Percentiles rank a stretch among this genome's conserved stretches.
phyloP scores from a whole-genome alignment of 2,329 filamentous ascomycete species.

The Claviceps maximensis region DNA sequence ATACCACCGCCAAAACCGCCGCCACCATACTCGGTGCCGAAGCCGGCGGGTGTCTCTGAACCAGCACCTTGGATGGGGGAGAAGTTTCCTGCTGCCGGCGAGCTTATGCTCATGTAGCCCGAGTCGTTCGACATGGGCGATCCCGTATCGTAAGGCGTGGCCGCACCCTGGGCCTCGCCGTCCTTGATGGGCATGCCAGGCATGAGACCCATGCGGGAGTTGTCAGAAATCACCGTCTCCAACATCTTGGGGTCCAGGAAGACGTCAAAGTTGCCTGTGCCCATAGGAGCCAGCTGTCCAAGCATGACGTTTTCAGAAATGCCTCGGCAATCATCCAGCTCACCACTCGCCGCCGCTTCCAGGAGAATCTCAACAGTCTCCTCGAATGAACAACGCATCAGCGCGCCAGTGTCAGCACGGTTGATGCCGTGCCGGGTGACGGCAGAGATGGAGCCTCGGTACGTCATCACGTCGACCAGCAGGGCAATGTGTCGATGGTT shows the following conservation, averaged over 20 bases:
- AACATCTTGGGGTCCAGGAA: constrained; percentile 91
- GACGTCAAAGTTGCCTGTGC: constrained; percentile 91
- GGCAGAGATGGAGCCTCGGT: constrained; percentile 83
- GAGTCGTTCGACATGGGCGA: constrained; percentile 60
- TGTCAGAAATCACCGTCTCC: constrained; percentile 86
- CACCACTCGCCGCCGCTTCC: constrained; percentile 85
- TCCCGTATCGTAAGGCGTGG: constrained; percentile 86
- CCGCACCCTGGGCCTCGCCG: constrained; percentile 64
- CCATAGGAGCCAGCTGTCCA: constrained; percentile 91
- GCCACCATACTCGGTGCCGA: constrained; percentile 46
- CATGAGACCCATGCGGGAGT: constrained; percentile 73
- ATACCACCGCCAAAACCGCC: constrained; percentile 31
- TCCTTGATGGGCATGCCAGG: constrained; percentile 67
- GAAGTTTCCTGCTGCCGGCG: constrained; percentile 52
- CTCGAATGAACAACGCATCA: constrained; percentile 99
- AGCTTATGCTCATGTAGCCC: constrained; percentile 50
- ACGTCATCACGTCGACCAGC: constrained; percentile 95
- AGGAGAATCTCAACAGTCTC: constrained; percentile 97
- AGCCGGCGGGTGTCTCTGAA: constrained; percentile 57
- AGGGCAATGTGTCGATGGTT: constrained; percentile 96
- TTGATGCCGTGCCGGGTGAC: constrained; percentile 99
- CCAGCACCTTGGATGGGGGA: constrained; percentile 66
- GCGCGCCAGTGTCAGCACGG: constrained; percentile 87
- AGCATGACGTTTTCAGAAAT: constrained; percentile 99
- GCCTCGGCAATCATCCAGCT: constrained; percentile 93